These are phyloP conservation scores for Gossypium lobatum DNA, from an alignment of 441 rosid species.

Conservation along the genomic window DNA sequence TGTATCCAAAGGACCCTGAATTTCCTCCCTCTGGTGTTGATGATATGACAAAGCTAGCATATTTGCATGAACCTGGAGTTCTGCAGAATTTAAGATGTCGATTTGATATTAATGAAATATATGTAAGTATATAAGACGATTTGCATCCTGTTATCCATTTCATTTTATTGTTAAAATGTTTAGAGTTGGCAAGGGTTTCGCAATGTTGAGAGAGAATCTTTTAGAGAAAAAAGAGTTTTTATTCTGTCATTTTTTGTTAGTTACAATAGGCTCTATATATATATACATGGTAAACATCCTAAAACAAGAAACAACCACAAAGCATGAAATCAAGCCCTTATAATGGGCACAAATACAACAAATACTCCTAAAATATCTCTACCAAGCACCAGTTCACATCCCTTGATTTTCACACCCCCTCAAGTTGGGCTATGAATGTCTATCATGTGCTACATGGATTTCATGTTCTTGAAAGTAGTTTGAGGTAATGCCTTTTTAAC, in stretches of 20 bases:
- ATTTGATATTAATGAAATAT: constrained; percentile 72
- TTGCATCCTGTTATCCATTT: constrained; percentile 9
- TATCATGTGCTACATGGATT: neutral
- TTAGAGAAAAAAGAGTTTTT: neutral
- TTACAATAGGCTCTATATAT: neutral
- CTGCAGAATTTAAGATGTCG: constrained; percentile 63
- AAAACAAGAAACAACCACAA: neutral
- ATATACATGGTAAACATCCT: neutral
- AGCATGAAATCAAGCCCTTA: neutral
- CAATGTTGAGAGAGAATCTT: neutral
- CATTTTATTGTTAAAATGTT: neutral
- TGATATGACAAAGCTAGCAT: constrained; percentile 94
- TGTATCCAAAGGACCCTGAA: constrained; percentile 80
- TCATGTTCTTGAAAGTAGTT: neutral
- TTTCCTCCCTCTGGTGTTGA: constrained; percentile 79
- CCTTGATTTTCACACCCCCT: too few relatives aligned
- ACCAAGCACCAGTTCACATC: neutral
- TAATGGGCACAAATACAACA: neutral
- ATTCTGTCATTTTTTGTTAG: neutral
- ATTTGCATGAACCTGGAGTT: constrained; percentile 94
- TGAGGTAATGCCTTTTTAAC: too few relatives aligned
- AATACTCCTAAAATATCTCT: neutral
- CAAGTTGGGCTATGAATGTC: neutral
- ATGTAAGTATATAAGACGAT: constrained; percentile 50
- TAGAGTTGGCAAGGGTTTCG: neutral